Percentiles rank a stretch among this genome's conserved stretches.
Conservation (phyloP, 2,329 filamentous ascomycete genomes). For the Chaetomium strumarium region DNA sequence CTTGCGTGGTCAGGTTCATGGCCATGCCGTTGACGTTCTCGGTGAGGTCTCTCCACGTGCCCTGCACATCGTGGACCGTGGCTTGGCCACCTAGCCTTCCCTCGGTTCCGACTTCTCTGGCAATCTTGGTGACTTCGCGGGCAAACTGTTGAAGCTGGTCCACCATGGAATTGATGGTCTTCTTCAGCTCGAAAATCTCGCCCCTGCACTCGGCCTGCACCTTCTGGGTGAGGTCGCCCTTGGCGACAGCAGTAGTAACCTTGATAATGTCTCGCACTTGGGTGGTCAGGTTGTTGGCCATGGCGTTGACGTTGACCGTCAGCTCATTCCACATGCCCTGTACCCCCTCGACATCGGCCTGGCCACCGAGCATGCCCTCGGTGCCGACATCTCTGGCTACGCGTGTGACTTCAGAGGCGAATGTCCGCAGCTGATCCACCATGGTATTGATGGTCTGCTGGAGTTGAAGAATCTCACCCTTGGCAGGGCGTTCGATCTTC, state of each 20-base stretch:
- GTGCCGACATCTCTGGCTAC: conserved; percentile 80
- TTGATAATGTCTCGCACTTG: conserved; percentile 93
- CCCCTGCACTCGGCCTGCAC: conserved; percentile 89
- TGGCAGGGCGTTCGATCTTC: conserved; percentile 75
- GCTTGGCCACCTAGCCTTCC: conserved; percentile 91
- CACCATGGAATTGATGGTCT: conserved; percentile 99
- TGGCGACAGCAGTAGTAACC: conserved; percentile 65
- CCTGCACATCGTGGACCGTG: conserved; percentile 91
- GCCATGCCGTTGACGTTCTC: conserved; percentile 98
- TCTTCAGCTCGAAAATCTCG: conserved; percentile 91
- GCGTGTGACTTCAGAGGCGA: conserved; percentile 76
- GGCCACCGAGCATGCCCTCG: conserved; percentile 74
- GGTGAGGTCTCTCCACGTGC: conserved; percentile 94
- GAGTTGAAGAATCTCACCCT: conserved; percentile 75
- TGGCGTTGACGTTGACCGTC: conserved; percentile 80
- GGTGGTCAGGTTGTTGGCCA: conserved; percentile 81
- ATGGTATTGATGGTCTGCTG: conserved; percentile 87
- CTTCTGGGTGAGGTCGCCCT: conserved; percentile 92
- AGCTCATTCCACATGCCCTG: conserved; percentile 87
- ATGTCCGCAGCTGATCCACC: conserved; percentile 79
- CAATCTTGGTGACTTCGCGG: conserved; percentile 92
- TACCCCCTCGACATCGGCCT: conserved; percentile 76
- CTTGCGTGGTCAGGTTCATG: conserved; percentile 95
- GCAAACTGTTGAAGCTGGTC: conserved; percentile 96
- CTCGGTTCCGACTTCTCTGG: conserved; percentile 93